Evolutionary conservation across 2,329 filamentous ascomycete genomes (phyloP).

Genomic region (Beauveria bassiana): DNA sequence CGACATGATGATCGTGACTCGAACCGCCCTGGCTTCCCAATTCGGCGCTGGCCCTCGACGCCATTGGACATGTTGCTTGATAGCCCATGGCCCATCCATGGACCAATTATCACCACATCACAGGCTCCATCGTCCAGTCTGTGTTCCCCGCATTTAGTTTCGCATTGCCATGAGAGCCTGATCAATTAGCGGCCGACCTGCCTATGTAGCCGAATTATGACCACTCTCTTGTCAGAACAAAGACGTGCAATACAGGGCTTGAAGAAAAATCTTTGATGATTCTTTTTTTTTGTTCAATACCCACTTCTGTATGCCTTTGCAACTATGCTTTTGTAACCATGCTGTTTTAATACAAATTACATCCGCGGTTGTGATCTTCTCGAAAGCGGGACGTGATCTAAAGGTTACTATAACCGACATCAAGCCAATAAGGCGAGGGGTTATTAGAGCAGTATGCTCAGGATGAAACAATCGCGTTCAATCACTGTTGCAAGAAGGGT

Average conservation of each 20-base stretch:
- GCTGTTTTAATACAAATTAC: too few relatives aligned
- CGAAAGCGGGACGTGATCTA: too few relatives aligned
- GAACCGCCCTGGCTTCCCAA: constrained; percentile 4
- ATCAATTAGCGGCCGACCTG: background rate
- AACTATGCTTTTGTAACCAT: too few relatives aligned
- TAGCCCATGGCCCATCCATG: background rate
- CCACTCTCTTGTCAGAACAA: background rate
- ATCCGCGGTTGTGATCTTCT: too few relatives aligned
- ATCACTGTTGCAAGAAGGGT: too few relatives aligned
- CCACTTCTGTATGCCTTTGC: too few relatives aligned
- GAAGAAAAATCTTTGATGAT: too few relatives aligned
- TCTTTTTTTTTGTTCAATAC: too few relatives aligned
- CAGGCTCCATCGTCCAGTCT: constrained; percentile 3
- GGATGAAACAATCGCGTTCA: too few relatives aligned
- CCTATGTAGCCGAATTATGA: background rate
- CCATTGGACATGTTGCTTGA: constrained; percentile 4
- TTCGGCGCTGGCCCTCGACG: background rate
- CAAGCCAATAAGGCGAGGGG: too few relatives aligned
- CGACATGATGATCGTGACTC: background rate
- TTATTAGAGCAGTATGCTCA: too few relatives aligned
- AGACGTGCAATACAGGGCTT: background rate
- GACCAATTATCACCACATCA: constrained; percentile 4
- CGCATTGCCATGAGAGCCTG: background rate
- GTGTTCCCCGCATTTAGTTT: background rate
- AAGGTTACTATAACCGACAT: too few relatives aligned